Conservation (phyloP, 192 early-diverging fungal genomes). For the Podochytrium sp. region DNA sequence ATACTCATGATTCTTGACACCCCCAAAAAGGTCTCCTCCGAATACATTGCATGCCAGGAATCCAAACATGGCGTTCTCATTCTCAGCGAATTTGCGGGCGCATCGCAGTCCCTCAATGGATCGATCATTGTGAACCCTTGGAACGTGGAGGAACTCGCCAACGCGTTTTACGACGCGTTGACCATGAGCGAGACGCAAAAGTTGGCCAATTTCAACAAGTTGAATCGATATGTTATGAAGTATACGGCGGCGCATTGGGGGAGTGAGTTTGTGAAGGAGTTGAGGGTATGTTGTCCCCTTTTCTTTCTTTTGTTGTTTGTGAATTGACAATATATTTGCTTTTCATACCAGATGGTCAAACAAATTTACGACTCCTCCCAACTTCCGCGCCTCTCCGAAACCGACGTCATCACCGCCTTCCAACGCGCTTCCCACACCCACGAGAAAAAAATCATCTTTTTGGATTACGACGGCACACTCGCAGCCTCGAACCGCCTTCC, state of each 20-base stretch:
- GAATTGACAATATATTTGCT: conserved; percentile 57
- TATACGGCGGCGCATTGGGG: conserved; percentile 99
- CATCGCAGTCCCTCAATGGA: conserved; percentile 96
- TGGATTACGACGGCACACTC: conserved; percentile 98
- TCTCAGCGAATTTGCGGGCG: conserved; percentile 97
- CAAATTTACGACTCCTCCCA: conserved; percentile 49
- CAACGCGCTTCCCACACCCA: conserved; percentile 58
- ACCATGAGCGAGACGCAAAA: conserved; percentile 85
- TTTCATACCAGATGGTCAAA: conserved; percentile 62
- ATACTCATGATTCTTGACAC: neutral
- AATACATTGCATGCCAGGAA: conserved; percentile 93
- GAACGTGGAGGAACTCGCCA: conserved; percentile 95
- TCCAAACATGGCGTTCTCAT: conserved; percentile 94
- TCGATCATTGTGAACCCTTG: conserved; percentile 98
- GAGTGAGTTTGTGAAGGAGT: conserved; percentile 87
- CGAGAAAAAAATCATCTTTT: conserved; percentile 76
- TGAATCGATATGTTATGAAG: conserved; percentile 92
- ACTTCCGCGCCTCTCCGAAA: neutral
- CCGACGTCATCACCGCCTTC: conserved; percentile 60
- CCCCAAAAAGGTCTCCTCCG: conserved; percentile 39
- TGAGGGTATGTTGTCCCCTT: conserved; percentile 47
- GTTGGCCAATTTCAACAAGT: conserved; percentile 84
- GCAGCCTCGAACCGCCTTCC: conserved; percentile 78
- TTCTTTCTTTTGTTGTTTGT: conserved; percentile 47
- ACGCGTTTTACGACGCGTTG: conserved; percentile 87